phyloP scores from a whole-genome alignment of 1,284 basidiomycete genomes.

The Leccinum solheimii region DNA sequence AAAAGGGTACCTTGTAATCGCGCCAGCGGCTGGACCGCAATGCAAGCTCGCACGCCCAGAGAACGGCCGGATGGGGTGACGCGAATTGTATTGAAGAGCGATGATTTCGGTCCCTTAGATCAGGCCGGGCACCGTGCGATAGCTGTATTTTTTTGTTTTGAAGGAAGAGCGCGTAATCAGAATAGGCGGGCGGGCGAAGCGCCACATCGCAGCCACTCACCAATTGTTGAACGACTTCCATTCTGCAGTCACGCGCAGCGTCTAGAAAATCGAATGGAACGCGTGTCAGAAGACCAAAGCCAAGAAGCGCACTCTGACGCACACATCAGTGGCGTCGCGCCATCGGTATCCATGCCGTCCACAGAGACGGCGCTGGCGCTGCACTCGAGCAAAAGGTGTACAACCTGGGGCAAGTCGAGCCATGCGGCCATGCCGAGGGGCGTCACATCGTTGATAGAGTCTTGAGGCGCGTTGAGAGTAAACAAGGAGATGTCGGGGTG shows the following conservation, averaged over 20 bases:
- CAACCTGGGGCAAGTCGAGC: conserved; percentile 60
- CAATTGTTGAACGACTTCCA: conserved; percentile 60
- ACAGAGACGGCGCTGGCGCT: conserved; percentile 63
- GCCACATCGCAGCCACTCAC: conserved; percentile 41
- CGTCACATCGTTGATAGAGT: conserved; percentile 65
- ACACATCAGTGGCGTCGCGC: conserved; percentile 80
- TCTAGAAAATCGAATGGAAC: conserved; percentile 43
- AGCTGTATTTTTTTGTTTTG: conserved; percentile 41
- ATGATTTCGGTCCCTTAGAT: conserved; percentile 66
- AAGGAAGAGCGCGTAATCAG: conserved; percentile 5
- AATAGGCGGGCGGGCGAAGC: not conserved
- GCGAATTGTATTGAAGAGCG: conserved; percentile 70
- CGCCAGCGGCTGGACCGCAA: conserved; percentile 59
- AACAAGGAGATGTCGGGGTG: conserved; percentile 60
- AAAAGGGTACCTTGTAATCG: conserved; percentile 49
- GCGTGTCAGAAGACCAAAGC: not conserved
- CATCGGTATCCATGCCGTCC: conserved; percentile 67
- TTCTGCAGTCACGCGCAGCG: conserved; percentile 67
- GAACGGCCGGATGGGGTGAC: conserved; percentile 54
- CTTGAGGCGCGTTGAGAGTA: conserved; percentile 67
- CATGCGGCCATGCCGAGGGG: conserved; percentile 75
- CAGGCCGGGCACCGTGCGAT: conserved; percentile 65
- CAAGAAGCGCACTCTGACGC: conserved; percentile 35
- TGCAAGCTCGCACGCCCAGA: conserved; percentile 68
- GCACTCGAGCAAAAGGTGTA: conserved; percentile 57